Percentiles rank a stretch among this genome's conserved stretches.
Conservation (phyloP, 495 filamentous ascomycete genomes). For the Evernia prunastri region DNA sequence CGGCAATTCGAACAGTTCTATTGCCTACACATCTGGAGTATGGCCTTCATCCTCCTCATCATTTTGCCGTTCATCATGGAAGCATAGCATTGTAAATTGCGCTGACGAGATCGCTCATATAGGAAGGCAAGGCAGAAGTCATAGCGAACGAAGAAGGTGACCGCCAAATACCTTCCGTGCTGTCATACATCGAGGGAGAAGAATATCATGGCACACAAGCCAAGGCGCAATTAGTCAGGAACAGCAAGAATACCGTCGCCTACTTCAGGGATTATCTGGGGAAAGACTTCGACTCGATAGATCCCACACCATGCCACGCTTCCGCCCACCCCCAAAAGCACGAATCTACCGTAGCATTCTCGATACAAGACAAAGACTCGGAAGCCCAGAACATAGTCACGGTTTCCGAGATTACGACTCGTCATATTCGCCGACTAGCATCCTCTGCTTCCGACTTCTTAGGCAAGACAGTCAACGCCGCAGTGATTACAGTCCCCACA, state of each 20-base stretch:
- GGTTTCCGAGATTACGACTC: slow-evolving; percentile 78
- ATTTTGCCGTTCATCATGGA: background rate
- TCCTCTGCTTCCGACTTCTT: slow-evolving; percentile 84
- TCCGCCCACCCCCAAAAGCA: slow-evolving; percentile 82
- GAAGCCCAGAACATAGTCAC: slow-evolving; percentile 64
- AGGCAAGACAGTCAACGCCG: slow-evolving; percentile 84
- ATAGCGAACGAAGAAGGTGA: slow-evolving; percentile 99
- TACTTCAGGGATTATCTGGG: slow-evolving; percentile 95
- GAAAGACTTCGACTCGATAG: slow-evolving; percentile 92
- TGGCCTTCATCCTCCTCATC: slow-evolving; percentile 22
- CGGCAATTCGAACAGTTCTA: slow-evolving; percentile 96
- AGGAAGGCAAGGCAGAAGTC: slow-evolving; percentile 92
- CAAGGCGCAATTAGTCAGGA: slow-evolving; percentile 85
- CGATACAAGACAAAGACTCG: slow-evolving; percentile 65
- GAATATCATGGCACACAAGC: slow-evolving; percentile 96
- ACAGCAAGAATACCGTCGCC: slow-evolving; percentile 84
- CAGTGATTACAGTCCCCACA: slow-evolving; percentile 89
- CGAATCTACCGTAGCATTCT: slow-evolving; percentile 71
- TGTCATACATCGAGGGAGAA: slow-evolving; percentile 91
- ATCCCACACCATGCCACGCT: slow-evolving; percentile 88
- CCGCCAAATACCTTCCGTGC: slow-evolving; percentile 89
- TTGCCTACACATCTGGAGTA: slow-evolving; percentile 72
- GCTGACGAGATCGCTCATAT: slow-evolving; percentile 11
- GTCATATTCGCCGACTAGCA: slow-evolving; percentile 76
- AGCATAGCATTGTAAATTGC: background rate